phyloP scores from a whole-genome alignment of 129 eudicot genomes.

The carrot (Daucus carota) region DH1_v3.0 NC_030382.2:55192001-55192500 shows the following conservation, averaged over 20 bases:
- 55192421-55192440: background rate
- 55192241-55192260: background rate
- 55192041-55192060: background rate
- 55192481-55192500: conserved; percentile 85
- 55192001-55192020: background rate
- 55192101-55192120: background rate
- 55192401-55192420: background rate
- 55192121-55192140: background rate
- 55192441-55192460: background rate
- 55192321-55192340: background rate
- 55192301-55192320: background rate
- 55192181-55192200: conserved; percentile 55
- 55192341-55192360: background rate
- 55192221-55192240: background rate
- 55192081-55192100: background rate
- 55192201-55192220: background rate
- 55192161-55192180: conserved; percentile 32
- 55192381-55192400: background rate
- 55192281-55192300: background rate
- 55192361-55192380: background rate
- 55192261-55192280: background rate
- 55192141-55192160: background rate
- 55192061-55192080: background rate
- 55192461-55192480: conserved; percentile 24
- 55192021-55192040: background rate